A percentile compares a stretch with the other conserved stretches of the same genome.
Conservation (phyloP, 768 basidiomycete genomes). For the Paxillus involutus region DNA sequence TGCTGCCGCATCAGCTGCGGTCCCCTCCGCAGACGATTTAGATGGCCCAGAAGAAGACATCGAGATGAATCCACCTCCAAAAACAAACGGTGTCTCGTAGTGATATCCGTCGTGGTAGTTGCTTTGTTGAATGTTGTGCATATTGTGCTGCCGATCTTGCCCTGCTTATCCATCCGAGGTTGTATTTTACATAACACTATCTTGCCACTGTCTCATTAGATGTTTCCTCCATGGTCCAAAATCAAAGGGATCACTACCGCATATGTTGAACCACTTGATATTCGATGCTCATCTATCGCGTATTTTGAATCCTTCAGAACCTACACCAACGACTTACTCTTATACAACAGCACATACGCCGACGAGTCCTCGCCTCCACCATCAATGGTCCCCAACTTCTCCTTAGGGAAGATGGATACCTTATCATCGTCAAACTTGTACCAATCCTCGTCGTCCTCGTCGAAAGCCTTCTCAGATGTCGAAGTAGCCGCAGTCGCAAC, state of each 20-base stretch:
- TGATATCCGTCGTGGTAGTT: neutral
- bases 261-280: conserved; percentile 10
- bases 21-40: conserved; percentile 71
- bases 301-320: neutral
- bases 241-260: conserved; percentile 2
- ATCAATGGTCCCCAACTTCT: conserved; percentile 81
- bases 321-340: conserved; percentile 50
- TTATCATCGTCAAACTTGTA: conserved; percentile 98
- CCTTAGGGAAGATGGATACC: conserved; percentile 80
- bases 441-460: conserved; percentile 80
- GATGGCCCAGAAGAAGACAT: conserved; percentile 40
- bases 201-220: conserved; percentile 12
- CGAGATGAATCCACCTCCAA: conserved; percentile 13
- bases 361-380: conserved; percentile 91
- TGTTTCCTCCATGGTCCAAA: conserved; percentile 3
- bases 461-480: conserved; percentile 21
- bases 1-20: conserved; percentile 69
- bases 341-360: conserved; percentile 89
- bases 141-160: neutral
- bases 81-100: conserved; percentile 26
- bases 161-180: neutral
- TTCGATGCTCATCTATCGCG: conserved; percentile 12
- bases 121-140: neutral
- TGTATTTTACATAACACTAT: conserved; percentile 15
- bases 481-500: conserved; percentile 7